Evolutionary conservation across 1,284 basidiomycete genomes (phyloP), one percentile per base, ranked within the genome.

Genomic region (Ganoderma resinaceum): DNA sequence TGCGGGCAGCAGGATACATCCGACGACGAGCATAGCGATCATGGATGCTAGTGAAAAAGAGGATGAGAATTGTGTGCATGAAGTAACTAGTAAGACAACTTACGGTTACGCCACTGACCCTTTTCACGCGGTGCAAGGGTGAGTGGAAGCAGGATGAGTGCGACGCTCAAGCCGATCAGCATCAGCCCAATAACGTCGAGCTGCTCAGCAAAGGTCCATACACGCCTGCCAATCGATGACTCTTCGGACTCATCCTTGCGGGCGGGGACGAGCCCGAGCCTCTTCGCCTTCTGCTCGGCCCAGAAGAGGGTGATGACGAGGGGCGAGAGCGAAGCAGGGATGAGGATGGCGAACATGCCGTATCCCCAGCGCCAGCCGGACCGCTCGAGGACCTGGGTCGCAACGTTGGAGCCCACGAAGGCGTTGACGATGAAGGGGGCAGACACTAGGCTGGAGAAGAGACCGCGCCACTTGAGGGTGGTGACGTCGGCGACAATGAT

Each of bases 401-500:
- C 83, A 63, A 95, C 87, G 75, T 93, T 92, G 11, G 91, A 86
- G 6, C 91, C 88, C 72, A 95, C 84, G 78, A 90, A 94, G 58
- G 85, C 82, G 78, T 88, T 85, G 80, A 93, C 82, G 73, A 92
- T 81, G 80, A 91, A 93, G 16, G 93, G 93, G 46, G 90, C 78
- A 9, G 89, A 88, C 33, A 88, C 85, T n/a, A 92, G 78, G 18
- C 85, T 85, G 2, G 89, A 86, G 23, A 92, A 86, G 12, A 95
- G 82, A 14, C 92, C 93, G 67, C 94, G 87, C 91, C 92, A 95
- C 75, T 89, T 85, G 16, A 95, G 85, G 1, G 89, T 91, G 3
- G 94, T 95, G 73, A 92, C 90, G 76, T 96, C 94, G 23, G 93
- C 93, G 66, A 92, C 89, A 74, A 93, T 86, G 69, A 94, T 88